Conservation (phyloP, 352 stramenopile species). For the Globisporangium radiosum region DNA sequence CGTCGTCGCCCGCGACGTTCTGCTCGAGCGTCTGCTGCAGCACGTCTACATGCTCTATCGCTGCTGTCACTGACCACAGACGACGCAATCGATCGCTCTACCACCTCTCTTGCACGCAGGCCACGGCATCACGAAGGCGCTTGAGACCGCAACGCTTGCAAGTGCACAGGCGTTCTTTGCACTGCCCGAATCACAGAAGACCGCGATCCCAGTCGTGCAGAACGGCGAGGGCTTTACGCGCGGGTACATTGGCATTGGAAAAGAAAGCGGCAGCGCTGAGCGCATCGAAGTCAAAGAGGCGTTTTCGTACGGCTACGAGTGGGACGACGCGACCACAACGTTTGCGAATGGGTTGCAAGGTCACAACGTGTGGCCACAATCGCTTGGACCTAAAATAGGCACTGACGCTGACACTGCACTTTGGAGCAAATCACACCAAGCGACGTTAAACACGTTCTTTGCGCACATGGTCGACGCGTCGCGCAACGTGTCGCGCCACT, state of each 20-base stretch:
- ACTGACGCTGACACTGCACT: conserved; percentile 2
- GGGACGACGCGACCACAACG: conserved; percentile 15
- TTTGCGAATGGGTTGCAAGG: conserved; percentile 65
- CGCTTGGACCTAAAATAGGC: background rate
- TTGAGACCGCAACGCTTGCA: conserved; percentile 47
- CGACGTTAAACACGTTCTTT: conserved; percentile 54
- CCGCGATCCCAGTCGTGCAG: conserved; percentile 49
- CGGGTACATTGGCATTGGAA: conserved; percentile 72
- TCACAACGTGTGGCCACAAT: conserved; percentile 59
- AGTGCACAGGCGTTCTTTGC: conserved; percentile 54
- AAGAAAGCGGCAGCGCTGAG: conserved; percentile 72
- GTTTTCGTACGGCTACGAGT: conserved; percentile 82
- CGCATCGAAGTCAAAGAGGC: conserved; percentile 78
- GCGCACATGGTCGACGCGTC: conserved; percentile 44
- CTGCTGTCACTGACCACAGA: background rate
- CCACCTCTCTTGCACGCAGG: conserved; percentile 9
- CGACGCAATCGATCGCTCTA: background rate
- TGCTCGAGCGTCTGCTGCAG: background rate
- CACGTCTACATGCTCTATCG: background rate
- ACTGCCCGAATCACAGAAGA: conserved; percentile 40
- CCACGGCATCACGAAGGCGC: conserved; percentile 42
- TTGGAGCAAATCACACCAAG: conserved; percentile 28
- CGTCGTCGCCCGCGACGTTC: background rate
- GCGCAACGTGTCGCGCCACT: conserved; percentile 32
- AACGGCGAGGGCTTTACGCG: conserved; percentile 70